Percentiles rank a stretch among this genome's conserved stretches.
Evolutionary conservation across 352 stramenopile species (phyloP).

Genomic region (Globisporangium yorkense): DNA sequence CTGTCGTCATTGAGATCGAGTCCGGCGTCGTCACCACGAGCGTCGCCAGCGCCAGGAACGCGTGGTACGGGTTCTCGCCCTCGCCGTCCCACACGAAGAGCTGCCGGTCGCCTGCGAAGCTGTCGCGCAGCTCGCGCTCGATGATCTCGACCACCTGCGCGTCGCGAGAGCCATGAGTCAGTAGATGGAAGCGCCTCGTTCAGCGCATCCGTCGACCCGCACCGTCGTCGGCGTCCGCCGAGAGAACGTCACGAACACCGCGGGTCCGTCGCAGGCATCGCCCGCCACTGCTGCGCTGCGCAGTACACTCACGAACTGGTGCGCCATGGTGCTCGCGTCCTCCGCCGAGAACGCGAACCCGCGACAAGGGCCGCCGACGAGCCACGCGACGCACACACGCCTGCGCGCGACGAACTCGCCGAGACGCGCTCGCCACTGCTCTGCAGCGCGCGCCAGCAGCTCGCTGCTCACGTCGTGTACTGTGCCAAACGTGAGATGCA

Average conservation of each 20-base stretch:
- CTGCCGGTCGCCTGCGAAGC: constrained; percentile 18
- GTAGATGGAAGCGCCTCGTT: too few relatives aligned
- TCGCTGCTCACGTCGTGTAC: constrained; percentile 30
- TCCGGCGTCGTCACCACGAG: constrained; percentile 67
- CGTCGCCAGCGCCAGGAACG: constrained; percentile 41
- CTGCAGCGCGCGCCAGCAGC: constrained; percentile 20
- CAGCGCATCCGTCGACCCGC: neutral
- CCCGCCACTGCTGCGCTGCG: neutral
- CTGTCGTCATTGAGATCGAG: constrained; percentile 79
- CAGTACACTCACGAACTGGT: constrained; percentile 25
- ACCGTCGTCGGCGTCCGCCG: constrained; percentile 43
- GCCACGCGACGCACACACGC: constrained; percentile 30
- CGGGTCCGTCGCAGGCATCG: constrained; percentile 9
- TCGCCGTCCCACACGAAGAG: constrained; percentile 47
- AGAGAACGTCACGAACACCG: constrained; percentile 67
- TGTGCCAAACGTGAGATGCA: constrained; percentile 50
- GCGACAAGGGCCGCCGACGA: constrained; percentile 61
- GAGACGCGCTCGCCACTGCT: constrained; percentile 13
- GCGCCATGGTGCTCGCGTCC: constrained; percentile 33
- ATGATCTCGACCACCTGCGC: constrained; percentile 34
- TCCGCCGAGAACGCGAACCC: constrained; percentile 44
- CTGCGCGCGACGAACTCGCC: constrained; percentile 7
- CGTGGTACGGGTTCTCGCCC: constrained; percentile 61
- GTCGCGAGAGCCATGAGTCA: neutral
- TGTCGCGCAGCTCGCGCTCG: constrained; percentile 12